These are phyloP conservation scores for Coemansia sp. DNA, from an alignment of 192 early-diverging fungal genomes.

Conservation along the genomic window DNA sequence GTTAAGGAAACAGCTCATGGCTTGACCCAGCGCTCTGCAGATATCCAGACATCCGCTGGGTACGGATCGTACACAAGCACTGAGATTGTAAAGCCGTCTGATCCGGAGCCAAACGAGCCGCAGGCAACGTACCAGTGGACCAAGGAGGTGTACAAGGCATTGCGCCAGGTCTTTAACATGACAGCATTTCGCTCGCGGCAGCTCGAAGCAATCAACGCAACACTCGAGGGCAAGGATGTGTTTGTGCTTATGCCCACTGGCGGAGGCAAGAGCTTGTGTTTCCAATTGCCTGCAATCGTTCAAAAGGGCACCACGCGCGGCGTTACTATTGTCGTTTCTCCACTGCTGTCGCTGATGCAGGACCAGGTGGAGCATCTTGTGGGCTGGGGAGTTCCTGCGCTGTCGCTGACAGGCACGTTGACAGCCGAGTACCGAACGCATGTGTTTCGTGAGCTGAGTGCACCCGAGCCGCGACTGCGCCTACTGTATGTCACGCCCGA, in stretches of 20 bases:
- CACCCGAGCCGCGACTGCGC: constrained; percentile 53
- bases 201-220: constrained; percentile 85
- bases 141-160: constrained; percentile 65
- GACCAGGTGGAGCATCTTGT: constrained; percentile 87
- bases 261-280: constrained; percentile 95
- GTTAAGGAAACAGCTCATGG: background rate
- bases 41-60: background rate
- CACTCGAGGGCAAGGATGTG: constrained; percentile 76
- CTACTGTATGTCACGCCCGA: constrained; percentile 91
- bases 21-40: background rate
- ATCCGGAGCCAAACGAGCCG: constrained; percentile 37
- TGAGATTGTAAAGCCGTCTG: constrained; percentile 38
- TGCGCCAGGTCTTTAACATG: constrained; percentile 71
- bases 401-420: constrained; percentile 66
- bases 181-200: constrained; percentile 82
- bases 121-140: constrained; percentile 65
- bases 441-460: constrained; percentile 62
- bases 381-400: constrained; percentile 60
- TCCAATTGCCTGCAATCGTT: constrained; percentile 86
- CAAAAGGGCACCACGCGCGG: constrained; percentile 64
- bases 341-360: constrained; percentile 92
- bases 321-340: constrained; percentile 89
- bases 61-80: constrained; percentile 1
- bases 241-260: constrained; percentile 99
- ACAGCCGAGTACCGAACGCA: constrained; percentile 53